phyloP scores from a whole-genome alignment of 495 filamentous ascomycete species.

The Chlorociboria aeruginascens region DNA sequence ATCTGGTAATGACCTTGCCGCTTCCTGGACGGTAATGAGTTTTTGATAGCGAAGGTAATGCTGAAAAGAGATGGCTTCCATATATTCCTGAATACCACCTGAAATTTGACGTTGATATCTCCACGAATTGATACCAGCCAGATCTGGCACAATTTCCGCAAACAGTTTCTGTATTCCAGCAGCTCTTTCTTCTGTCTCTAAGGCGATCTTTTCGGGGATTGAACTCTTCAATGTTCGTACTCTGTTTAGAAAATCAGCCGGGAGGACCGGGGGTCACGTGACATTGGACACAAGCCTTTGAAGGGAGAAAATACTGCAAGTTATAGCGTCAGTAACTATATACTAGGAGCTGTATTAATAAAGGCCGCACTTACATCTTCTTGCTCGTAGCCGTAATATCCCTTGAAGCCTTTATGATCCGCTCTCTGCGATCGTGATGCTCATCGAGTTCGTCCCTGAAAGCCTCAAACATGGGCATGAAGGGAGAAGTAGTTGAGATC shows the following conservation, averaged over 20 bases:
- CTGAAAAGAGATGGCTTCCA: conserved; percentile 63
- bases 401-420: conserved; percentile 74
- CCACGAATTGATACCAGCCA: conserved; percentile 66
- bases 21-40: conserved; percentile 54
- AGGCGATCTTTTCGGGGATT: conserved; percentile 50
- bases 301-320: conserved; percentile 72
- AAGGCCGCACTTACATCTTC: conserved; percentile 61
- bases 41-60: conserved; percentile 74
- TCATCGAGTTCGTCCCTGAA: conserved; percentile 85
- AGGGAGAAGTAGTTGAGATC: conserved; percentile 10
- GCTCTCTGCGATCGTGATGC: conserved; percentile 86
- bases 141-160: conserved; percentile 51
- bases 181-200: conserved; percentile 51
- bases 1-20: conserved; percentile 20
- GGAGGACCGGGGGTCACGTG: conserved; percentile 2
- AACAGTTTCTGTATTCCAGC: conserved; percentile 59
- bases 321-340: conserved; percentile 1
- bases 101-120: conserved; percentile 72
- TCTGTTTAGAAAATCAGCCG: conserved; percentile 25
- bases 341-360: background rate
- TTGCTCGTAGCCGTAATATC: conserved; percentile 92
- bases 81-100: conserved; percentile 76
- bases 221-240: conserved; percentile 50
- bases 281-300: conserved; percentile 51
- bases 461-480: conserved; percentile 68